Evolutionary conservation across 306 rosid species (phyloP), one percentile per base, ranked within the genome.

Genomic region (Medicago truncatula): DNA sequence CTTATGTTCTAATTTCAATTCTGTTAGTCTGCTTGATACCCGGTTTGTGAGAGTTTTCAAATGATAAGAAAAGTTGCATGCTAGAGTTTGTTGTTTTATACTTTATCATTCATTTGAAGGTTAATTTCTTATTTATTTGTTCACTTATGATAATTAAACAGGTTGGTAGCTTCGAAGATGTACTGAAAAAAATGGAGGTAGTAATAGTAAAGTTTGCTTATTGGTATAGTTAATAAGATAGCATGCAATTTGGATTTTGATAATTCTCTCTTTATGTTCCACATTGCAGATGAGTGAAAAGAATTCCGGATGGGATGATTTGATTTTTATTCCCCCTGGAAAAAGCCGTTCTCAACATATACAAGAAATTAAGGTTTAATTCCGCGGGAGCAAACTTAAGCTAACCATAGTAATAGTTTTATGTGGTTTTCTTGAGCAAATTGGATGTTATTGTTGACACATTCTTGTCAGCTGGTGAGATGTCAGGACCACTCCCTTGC

Each of bases 81-180:
- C 65, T 76, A 8, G 34, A 70, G 69, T 73, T 12, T 18, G 58
- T 44, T 78, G 44, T 49, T 74, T 71, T 67, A 62, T 74, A 25
- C 43, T 63, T 8, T 15, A 74, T 53, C 61, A 38, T 52, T 62
- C 58, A 31, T 72, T 77, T 80, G 31, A 70, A 65, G 47, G 70
- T 40, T 23, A 23, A 23, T 23, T 28, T 68, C 58, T 7, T 68
- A 12, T 68, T 71, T 58, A 36, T 67, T 50, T 38, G 9, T 25
- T 76, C 46, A 57, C 38, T 46, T 57, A 67, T 41, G 3, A 69
- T 34, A 58, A 68, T 61, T 31, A n/a, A 78, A 68, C 95, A 95
- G 99, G 97, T 92, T 49, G 97, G 96, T 65, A 90, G 96, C 86
- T 70, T 95, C 73, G 99, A 95, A 86, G 97, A 92, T 83, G 99